Base-by-base conservation (phyloP, 768 basidiomycete species). In the Auriculariales sp. region DNA sequence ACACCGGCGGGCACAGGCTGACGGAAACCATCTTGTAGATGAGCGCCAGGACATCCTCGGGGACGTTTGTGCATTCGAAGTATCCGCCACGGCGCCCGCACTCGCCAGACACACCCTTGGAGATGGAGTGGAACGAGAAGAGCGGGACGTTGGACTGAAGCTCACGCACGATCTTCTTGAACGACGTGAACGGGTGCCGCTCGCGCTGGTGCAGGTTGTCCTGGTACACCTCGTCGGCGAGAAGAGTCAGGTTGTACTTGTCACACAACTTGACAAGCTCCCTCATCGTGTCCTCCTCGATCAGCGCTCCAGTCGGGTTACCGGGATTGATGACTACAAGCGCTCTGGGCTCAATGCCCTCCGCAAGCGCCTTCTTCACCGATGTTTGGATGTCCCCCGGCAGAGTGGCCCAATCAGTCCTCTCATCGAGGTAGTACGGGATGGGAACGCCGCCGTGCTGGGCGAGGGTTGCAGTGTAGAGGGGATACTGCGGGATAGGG, bases 221-320 rank as follows among this genome's bases (percentile, higher is more conserved):
- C 66, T 99, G 94, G 73, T 99, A 97, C n/a, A 99, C 94, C 64
- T 99, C 94, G 64, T 99, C 94, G 0, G 94, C 94, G 55, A 98
- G 77, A 47, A 99, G 77, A 19, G 94, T 83, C 51, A 99, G 79
- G 5, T 71, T 70, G 66, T 97, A 71, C 56, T 84, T 72, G 61
- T 92, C 86, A 66, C 91, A 94, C 9, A 98, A 65, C 25, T 77
- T 66, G n/a, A 95, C 78, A 51, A 99, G 74, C 46, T 74, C 68
- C 50, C 72, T 68, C 72, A 91, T 86, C 19, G 84, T 86, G 27
- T 64, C 55, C 51, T 77, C 71, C 54, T 80, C 75, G 10, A 99
- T 75, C 47, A 94, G 73, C 3, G 83, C 78, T 34, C 94, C 95
- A 0, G 95, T 98, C 19, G 95, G 94, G 68, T 98, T 99, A 22